These are phyloP conservation scores for Penicillium egyptiacum DNA, from an alignment of 495 filamentous ascomycete species.

Conservation along the genomic window DNA sequence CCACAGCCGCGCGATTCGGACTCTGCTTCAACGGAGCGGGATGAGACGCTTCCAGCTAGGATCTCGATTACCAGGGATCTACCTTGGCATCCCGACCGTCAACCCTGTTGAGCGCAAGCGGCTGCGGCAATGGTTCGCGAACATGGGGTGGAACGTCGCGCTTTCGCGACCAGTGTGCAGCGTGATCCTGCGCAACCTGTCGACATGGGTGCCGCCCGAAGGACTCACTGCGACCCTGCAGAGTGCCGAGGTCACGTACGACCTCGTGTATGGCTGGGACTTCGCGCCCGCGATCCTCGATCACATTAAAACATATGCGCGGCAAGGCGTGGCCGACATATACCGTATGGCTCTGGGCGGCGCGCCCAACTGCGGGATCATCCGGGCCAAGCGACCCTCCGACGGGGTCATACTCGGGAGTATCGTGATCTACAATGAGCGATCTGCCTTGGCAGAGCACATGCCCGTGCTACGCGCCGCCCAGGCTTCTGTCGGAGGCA, in stretches of 20 bases:
- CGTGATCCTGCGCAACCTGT: conserved; percentile 63
- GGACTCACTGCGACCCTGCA: conserved; percentile 69
- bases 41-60: conserved; percentile 78
- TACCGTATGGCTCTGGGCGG: conserved; percentile 77
- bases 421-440: conserved; percentile 76
- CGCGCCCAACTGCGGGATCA: conserved; percentile 71
- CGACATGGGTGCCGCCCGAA: conserved; percentile 72
- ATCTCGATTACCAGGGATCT: conserved; percentile 73
- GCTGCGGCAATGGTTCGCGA: conserved; percentile 63
- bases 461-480: conserved; percentile 62
- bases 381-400: conserved; percentile 69
- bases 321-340: conserved; percentile 80
- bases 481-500: conserved; percentile 60
- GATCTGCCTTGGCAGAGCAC: conserved; percentile 64
- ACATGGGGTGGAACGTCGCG: conserved; percentile 67
- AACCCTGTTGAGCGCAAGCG: conserved; percentile 60
- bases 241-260: conserved; percentile 57
- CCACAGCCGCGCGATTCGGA: conserved; percentile 75
- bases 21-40: conserved; percentile 63
- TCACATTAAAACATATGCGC: conserved; percentile 70
- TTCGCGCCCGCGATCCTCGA: conserved; percentile 72
- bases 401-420: conserved; percentile 73
- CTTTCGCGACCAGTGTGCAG: conserved; percentile 63
- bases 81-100: conserved; percentile 71
- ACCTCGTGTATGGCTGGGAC: conserved; percentile 78